These are phyloP conservation scores for Pichia sp. DNA, from an alignment of 1,139 yeast genomes.

Conservation along the genomic window DNA sequence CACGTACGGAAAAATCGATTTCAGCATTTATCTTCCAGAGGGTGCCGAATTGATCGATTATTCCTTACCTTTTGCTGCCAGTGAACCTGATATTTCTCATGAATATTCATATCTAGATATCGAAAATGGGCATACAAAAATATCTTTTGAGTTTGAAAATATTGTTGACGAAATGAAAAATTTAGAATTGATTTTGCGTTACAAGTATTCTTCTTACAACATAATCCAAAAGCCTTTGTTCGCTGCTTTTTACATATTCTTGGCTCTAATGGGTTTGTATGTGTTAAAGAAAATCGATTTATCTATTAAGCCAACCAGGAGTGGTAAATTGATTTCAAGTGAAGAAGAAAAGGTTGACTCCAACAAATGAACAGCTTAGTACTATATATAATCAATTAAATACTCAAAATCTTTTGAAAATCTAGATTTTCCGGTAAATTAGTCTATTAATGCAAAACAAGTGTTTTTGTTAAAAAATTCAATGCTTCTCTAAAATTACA, in stretches of 20 bases:
- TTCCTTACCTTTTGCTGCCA: slow-evolving; percentile 51
- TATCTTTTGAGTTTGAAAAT: slow-evolving; percentile 58
- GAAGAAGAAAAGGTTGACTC: not conserved
- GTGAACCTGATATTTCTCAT: slow-evolving; percentile 35
- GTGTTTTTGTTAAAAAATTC: not conserved
- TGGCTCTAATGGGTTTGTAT: slow-evolving; percentile 57
- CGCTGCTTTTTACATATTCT: slow-evolving; percentile 60
- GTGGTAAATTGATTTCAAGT: not conserved
- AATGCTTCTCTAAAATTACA: not conserved
- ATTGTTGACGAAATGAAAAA: slow-evolving; percentile 66
- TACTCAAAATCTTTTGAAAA: too few relatives aligned
- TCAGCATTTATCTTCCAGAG: slow-evolving; percentile 79
- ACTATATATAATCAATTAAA: not conserved
- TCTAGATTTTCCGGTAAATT: too few relatives aligned
- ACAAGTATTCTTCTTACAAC: slow-evolving; percentile 52
- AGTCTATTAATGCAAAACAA: too few relatives aligned
- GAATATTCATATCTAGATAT: slow-evolving; percentile 74
- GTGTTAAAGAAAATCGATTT: slow-evolving; percentile 41
- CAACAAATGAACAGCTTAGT: not conserved
- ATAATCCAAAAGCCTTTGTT: slow-evolving; percentile 62
- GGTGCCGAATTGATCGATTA: slow-evolving; percentile 65
- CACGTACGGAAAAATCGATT: slow-evolving; percentile 57
- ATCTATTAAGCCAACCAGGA: slow-evolving; percentile 23
- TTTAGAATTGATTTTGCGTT: slow-evolving; percentile 56
- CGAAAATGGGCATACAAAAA: slow-evolving; percentile 70